A percentile compares a stretch with the other conserved stretches of the same genome.
These are phyloP conservation scores for Linnemannia zychae DNA, from an alignment of 192 early-diverging fungal genomes.

Conservation along the genomic window DNA sequence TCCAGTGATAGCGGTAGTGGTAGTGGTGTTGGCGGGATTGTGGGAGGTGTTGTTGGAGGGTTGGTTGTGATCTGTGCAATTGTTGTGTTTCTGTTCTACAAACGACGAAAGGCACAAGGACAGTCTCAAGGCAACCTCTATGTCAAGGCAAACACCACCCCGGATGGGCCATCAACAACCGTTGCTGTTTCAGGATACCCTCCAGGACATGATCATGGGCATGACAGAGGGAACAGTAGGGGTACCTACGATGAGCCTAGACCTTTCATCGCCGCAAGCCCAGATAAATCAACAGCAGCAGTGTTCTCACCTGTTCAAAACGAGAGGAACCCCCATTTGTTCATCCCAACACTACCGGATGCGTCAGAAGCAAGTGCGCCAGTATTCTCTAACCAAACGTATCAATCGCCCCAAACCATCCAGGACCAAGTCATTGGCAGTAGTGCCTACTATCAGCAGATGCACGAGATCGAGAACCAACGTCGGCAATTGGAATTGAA, in stretches of 20 bases:
- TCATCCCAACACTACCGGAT: too few relatives aligned
- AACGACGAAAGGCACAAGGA: not conserved
- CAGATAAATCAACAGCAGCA: too few relatives aligned
- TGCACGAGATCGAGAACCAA: not conserved
- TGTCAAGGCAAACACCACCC: too few relatives aligned
- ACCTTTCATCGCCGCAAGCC: too few relatives aligned
- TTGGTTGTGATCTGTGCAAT: not conserved
- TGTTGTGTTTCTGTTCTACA: not conserved
- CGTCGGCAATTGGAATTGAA: not conserved
- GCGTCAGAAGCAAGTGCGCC: too few relatives aligned
- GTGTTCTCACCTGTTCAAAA: too few relatives aligned
- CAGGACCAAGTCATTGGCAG: not conserved
- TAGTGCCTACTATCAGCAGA: not conserved
- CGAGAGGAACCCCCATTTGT: too few relatives aligned
- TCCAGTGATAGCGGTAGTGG: not conserved
- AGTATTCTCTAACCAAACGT: not conserved
- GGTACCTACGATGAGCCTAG: too few relatives aligned
- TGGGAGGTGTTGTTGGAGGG: conserved; percentile 4
- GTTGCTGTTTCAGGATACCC: not conserved
- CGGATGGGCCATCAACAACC: too few relatives aligned
- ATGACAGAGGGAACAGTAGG: too few relatives aligned
- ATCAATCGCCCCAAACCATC: not conserved
- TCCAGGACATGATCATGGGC: too few relatives aligned
- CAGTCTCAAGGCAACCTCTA: not conserved
- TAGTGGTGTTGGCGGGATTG: not conserved